Evolutionary conservation across 441 rosid species (phyloP).

Genomic region (Jatropha multifida): DNA sequence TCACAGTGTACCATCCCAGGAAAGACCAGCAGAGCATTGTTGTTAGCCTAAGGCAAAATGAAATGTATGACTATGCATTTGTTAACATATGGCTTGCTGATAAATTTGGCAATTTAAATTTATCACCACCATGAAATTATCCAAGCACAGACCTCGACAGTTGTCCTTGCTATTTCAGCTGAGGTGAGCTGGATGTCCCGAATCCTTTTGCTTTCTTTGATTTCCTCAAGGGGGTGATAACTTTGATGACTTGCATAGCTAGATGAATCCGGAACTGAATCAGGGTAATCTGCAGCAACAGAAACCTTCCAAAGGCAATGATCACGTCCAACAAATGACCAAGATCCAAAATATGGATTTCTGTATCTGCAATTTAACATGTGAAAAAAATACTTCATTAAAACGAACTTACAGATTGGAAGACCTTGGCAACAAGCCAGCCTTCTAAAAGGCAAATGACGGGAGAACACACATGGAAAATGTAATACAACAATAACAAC

Average conservation of each 20-base stretch:
- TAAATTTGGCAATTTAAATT: constrained; percentile 3
- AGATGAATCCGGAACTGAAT: constrained; percentile 87
- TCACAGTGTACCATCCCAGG: constrained; percentile 81
- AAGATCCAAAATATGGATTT: constrained; percentile 49
- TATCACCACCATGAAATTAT: constrained; percentile 11
- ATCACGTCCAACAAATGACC: constrained; percentile 54
- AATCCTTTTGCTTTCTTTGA: constrained; percentile 53
- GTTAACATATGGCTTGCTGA: not conserved
- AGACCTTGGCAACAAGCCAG: not conserved
- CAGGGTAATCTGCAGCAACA: constrained; percentile 94
- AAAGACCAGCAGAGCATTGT: constrained; percentile 71
- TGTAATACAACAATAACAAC: too few species aligned
- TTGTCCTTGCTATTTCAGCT: constrained; percentile 82
- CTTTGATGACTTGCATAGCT: constrained; percentile 48
- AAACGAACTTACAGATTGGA: not conserved
- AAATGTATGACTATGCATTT: constrained; percentile 18
- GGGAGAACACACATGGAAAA: not conserved
- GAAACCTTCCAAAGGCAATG: constrained; percentile 68
- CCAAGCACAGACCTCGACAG: constrained; percentile 59
- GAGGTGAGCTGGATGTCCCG: constrained; percentile 65
- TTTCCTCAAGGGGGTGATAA: constrained; percentile 91
- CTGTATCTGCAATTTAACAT: constrained; percentile 50
- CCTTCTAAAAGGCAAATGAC: not conserved
- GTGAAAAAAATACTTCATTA: constrained; percentile 14
- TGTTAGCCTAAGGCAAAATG: constrained; percentile 55